Conservation (phyloP, 371 early-diverging fungal species). For the Mortierella sp. region DNA sequence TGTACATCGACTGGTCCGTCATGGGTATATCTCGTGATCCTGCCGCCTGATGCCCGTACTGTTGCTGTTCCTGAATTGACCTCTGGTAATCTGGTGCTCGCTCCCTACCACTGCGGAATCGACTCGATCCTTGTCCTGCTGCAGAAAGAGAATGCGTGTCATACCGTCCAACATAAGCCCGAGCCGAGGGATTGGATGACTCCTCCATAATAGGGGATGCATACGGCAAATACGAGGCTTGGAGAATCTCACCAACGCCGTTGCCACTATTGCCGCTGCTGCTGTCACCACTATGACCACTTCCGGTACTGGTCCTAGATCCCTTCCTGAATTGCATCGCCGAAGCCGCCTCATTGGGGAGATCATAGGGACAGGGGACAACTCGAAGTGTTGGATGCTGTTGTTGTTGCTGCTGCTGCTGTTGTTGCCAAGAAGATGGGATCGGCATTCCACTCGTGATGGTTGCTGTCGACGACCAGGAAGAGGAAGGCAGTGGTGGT, state of each 20-base stretch:
- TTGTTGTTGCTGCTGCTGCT: background rate
- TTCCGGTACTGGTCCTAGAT: background rate
- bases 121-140: background rate
- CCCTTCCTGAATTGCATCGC: background rate
- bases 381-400: background rate
- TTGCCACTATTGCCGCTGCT: background rate
- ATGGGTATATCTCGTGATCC: no score
- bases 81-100: background rate
- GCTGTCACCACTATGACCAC: background rate
- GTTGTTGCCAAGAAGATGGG: background rate
- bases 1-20: background rate
- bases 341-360: background rate
- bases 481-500: background rate
- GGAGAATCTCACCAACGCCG: background rate
- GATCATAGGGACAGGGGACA: conserved; percentile 17
- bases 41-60: background rate
- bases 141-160: no score
- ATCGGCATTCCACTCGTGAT: background rate
- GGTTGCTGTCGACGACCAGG: background rate
- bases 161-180: background rate
- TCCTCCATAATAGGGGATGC: background rate
- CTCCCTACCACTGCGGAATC: background rate
- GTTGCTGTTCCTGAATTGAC: background rate
- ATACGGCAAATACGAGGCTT: background rate
- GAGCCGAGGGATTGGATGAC: background rate